These are phyloP conservation scores for Globisporangium rhizosaccharum DNA, from an alignment of 352 stramenopile genomes.

Conservation along the genomic window DNA sequence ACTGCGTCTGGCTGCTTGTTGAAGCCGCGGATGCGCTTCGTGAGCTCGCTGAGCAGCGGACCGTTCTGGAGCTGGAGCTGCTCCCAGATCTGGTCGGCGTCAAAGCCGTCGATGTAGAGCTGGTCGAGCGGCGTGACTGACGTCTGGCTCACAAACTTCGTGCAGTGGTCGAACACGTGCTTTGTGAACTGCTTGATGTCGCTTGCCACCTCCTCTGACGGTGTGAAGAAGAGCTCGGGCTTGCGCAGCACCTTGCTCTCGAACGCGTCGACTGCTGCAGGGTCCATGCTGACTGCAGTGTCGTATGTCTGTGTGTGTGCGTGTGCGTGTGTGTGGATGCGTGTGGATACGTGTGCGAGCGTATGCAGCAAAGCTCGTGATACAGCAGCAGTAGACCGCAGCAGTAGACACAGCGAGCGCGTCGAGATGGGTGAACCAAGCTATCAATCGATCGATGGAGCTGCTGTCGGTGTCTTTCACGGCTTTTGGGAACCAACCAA, in stretches of 20 bases:
- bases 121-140: conserved; percentile 51
- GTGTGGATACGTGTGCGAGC: background rate
- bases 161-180: conserved; percentile 74
- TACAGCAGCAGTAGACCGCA: background rate
- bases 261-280: conserved; percentile 49
- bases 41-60: conserved; percentile 59
- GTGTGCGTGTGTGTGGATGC: background rate
- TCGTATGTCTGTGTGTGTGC: background rate
- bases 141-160: conserved; percentile 46
- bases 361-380: background rate
- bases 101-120: conserved; percentile 79
- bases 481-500: background rate
- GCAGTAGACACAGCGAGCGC: background rate
- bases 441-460: background rate
- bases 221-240: conserved; percentile 82
- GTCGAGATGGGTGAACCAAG: background rate
- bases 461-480: background rate
- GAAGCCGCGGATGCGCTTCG: conserved; percentile 66
- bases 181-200: conserved; percentile 76
- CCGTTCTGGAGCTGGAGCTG: conserved; percentile 80
- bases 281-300: conserved; percentile 36
- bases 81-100: conserved; percentile 83
- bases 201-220: conserved; percentile 51
- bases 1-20: conserved; percentile 54
- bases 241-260: conserved; percentile 62